These are phyloP conservation scores for Penicillium crystallinum DNA, from an alignment of 495 filamentous ascomycete species.

Conservation along the genomic window DNA sequence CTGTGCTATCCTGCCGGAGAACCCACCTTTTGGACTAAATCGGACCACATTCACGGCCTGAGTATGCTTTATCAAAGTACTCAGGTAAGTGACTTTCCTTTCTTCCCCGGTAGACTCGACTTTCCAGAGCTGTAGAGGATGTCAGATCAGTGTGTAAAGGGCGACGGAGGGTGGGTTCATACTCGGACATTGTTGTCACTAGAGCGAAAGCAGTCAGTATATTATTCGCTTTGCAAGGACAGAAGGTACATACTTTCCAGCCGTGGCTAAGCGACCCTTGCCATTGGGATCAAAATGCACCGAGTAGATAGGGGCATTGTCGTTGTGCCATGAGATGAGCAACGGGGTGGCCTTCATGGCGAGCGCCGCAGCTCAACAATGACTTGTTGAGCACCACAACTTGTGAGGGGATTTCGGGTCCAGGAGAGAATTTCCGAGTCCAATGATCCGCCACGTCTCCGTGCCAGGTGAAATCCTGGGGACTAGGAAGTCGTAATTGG, in stretches of 20 bases:
- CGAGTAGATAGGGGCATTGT: slow-evolving; percentile 90
- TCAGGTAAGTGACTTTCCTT: slow-evolving; percentile 81
- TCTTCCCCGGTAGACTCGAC: slow-evolving; percentile 82
- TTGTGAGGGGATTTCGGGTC: neutral
- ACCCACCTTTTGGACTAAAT: slow-evolving; percentile 82
- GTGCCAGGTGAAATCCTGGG: neutral
- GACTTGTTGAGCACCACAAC: slow-evolving; percentile 7
- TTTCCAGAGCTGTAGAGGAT: slow-evolving; percentile 70
- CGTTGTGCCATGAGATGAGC: slow-evolving; percentile 93
- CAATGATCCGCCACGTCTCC: slow-evolving; percentile 4
- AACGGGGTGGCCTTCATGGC: slow-evolving; percentile 88
- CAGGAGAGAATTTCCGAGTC: slow-evolving; percentile 6
- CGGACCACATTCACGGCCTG: slow-evolving; percentile 98
- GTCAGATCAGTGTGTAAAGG: slow-evolving; percentile 26
- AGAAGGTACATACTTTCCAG: slow-evolving; percentile 55
- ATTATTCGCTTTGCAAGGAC: neutral
- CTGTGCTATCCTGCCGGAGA: neutral
- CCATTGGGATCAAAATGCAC: slow-evolving; percentile 93
- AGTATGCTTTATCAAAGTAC: slow-evolving; percentile 85
- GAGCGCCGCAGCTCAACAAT: slow-evolving; percentile 31
- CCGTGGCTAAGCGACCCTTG: slow-evolving; percentile 88
- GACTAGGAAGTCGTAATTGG: neutral
- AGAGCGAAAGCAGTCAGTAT: slow-evolving; percentile 11
- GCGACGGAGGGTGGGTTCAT: slow-evolving; percentile 34
- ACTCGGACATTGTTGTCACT: slow-evolving; percentile 95